Conservation (phyloP, 1,284 basidiomycete species). For the Irpex rosettiformis region DNA sequence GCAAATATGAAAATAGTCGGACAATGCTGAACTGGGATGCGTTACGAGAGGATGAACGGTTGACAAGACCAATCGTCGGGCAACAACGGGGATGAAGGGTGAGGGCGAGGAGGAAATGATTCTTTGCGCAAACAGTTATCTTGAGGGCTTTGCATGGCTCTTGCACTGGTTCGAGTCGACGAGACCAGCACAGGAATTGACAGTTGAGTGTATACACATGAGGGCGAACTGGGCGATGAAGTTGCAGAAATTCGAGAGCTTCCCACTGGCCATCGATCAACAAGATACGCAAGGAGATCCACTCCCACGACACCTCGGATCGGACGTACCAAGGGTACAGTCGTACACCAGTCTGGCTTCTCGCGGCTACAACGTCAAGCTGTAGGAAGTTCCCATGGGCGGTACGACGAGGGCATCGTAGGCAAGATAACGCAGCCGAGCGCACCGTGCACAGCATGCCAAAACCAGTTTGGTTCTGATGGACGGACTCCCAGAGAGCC, state of each 20-base stretch:
- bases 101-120: background rate
- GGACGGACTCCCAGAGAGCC: background rate
- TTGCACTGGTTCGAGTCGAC: background rate
- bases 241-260: constrained; percentile 17
- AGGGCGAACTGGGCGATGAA: constrained; percentile 13
- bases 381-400: constrained; percentile 29
- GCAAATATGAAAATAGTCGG: constrained; percentile 1
- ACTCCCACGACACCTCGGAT: constrained; percentile 19
- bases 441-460: constrained; percentile 1
- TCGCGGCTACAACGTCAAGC: constrained; percentile 43
- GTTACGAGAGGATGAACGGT: background rate
- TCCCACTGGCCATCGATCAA: constrained; percentile 34
- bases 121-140: background rate
- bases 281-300: constrained; percentile 27
- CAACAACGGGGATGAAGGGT: background rate
- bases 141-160: background rate
- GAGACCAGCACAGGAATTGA: background rate
- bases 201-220: background rate
- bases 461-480: background rate
- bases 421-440: constrained; percentile 12
- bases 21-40: background rate
- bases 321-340: constrained; percentile 8
- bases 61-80: background rate
- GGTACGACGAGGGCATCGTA: constrained; percentile 12
- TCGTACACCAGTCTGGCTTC: constrained; percentile 18